These are phyloP conservation scores for Chloropicon primus DNA, from an alignment of 139 green algal genomes.

Conservation along the genomic window DNA sequence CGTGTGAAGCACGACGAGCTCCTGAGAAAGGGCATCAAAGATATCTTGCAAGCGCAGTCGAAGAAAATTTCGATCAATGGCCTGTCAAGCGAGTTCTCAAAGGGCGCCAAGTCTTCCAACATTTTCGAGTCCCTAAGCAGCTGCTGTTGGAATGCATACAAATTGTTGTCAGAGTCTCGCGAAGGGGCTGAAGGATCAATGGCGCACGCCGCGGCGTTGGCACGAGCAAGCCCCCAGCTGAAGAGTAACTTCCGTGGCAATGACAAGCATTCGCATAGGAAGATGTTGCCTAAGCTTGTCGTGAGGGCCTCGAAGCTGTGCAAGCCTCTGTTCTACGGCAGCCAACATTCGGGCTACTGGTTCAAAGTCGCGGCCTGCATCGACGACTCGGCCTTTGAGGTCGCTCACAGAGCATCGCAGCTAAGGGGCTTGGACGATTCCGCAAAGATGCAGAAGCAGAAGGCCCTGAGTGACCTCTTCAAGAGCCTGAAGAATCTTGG, in stretches of 20 bases:
- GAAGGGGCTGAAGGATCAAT: too few species aligned
- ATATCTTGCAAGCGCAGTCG: background rate
- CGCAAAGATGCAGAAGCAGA: slow-evolving; percentile 70
- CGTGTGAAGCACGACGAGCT: background rate
- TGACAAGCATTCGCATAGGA: background rate
- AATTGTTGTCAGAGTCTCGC: too few species aligned
- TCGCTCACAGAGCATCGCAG: slow-evolving; percentile 5
- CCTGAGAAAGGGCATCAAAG: background rate
- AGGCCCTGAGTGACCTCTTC: slow-evolving; percentile 73
- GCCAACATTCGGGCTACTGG: background rate
- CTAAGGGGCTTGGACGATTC: slow-evolving; percentile 35
- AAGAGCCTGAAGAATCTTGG: slow-evolving; percentile 46
- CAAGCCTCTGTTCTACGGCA: background rate
- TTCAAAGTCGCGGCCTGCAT: background rate
- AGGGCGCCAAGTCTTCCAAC: background rate
- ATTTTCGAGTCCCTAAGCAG: too few species aligned
- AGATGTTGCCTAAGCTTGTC: background rate
- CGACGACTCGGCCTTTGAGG: background rate
- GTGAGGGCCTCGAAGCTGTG: background rate
- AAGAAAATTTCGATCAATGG: background rate
- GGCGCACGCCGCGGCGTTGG: too few species aligned
- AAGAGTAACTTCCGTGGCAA: background rate
- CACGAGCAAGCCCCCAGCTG: background rate
- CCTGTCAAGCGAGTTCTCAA: background rate
- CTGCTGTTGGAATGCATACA: too few species aligned